A percentile compares a stretch with the other conserved stretches of the same genome.
These are phyloP conservation scores for Wickerhamiella azymoides DNA, from an alignment of 805 yeast genomes.

Conservation along the genomic window DNA sequence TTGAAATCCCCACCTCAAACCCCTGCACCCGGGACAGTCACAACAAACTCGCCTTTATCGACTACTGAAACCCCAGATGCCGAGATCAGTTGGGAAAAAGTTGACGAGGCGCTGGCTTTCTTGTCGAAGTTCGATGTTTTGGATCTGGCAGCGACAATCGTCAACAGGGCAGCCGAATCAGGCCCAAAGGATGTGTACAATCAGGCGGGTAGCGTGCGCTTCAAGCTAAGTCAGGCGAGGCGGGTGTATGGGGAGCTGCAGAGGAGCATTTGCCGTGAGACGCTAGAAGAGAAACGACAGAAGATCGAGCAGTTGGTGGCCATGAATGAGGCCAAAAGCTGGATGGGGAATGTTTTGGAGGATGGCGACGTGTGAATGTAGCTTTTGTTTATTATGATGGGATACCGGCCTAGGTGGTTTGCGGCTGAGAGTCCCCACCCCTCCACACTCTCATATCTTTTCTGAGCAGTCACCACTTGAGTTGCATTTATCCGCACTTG, in stretches of 20 bases:
- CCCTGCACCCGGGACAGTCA: neutral
- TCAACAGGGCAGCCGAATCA: constrained; percentile 13
- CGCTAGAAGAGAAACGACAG: constrained; percentile 12
- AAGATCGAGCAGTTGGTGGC: constrained; percentile 12
- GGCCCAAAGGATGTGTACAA: constrained; percentile 21
- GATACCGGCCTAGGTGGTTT: too few species aligned
- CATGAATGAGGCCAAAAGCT: constrained; percentile 14
- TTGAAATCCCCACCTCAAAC: neutral
- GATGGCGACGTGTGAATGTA: neutral
- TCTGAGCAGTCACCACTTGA: too few species aligned
- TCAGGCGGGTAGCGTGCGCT: constrained; percentile 20
- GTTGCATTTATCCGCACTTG: too few species aligned
- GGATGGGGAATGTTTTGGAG: constrained; percentile 2
- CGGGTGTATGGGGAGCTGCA: constrained; percentile 12
- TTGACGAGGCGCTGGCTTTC: constrained; percentile 16
- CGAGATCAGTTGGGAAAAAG: constrained; percentile 16
- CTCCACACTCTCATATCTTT: too few species aligned
- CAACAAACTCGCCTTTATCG: neutral
- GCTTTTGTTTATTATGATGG: too few species aligned
- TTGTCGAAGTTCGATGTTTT: constrained; percentile 17
- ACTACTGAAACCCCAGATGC: neutral
- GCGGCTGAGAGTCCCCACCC: too few species aligned
- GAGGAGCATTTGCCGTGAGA: constrained; percentile 14
- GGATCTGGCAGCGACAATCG: constrained; percentile 16
- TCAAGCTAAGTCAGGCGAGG: constrained; percentile 16